Conservation (phyloP, 75 land plant species). For the Sequoiadendron giganteum region DNA sequence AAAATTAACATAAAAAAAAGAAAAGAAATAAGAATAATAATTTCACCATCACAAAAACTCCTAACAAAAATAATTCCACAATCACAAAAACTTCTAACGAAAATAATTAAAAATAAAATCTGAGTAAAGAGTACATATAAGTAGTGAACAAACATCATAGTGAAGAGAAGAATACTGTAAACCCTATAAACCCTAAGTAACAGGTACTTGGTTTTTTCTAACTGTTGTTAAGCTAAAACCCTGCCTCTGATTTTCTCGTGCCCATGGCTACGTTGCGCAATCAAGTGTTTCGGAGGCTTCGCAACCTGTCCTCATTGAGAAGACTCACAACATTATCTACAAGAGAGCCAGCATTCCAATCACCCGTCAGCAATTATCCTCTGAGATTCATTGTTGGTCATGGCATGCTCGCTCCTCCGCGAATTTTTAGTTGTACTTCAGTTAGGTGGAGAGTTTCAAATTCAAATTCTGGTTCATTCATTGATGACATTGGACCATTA, state of each 20-base stretch:
- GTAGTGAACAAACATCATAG: no score
- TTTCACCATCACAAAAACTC: no score
- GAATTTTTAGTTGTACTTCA: background rate
- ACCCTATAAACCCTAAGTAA: no score
- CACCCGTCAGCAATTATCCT: background rate
- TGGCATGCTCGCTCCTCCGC: background rate
- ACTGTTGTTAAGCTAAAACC: background rate
- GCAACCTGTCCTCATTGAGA: background rate
- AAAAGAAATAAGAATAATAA: no score
- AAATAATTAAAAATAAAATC: no score
- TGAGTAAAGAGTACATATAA: no score
- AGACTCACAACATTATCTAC: background rate
- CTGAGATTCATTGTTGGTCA: background rate
- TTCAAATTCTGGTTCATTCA: conserved; percentile 28
- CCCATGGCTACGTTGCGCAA: background rate
- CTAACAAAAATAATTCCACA: no score
- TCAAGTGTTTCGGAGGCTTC: background rate
- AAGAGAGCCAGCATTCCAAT: background rate
- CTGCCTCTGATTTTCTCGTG: background rate
- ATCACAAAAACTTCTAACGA: no score
- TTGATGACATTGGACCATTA: conserved; percentile 56
- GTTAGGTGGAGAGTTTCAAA: conserved; percentile 2
- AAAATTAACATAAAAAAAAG: no score
- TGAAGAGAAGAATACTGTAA: no score
- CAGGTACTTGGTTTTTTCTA: no score